Percentiles rank a stretch among this genome's conserved stretches.
These are phyloP conservation scores for Erodium moschatum DNA, from an alignment of 441 rosid genomes.

Conservation along the genomic window DNA sequence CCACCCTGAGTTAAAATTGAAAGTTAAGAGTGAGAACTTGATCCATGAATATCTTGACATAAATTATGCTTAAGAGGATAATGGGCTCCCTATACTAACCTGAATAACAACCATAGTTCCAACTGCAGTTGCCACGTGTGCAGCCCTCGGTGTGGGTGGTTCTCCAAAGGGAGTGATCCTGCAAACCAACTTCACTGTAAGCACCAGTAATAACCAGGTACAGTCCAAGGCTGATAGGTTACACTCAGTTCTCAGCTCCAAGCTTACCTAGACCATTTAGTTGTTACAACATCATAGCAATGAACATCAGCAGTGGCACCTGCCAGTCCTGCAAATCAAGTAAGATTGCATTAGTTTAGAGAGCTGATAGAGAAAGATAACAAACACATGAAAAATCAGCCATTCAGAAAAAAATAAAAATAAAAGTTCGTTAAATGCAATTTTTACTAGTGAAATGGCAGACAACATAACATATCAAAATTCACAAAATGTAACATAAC, in stretches of 20 bases:
- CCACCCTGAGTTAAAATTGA: conserved; percentile 59
- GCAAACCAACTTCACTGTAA: conserved; percentile 20
- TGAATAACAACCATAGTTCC: conserved; percentile 99
- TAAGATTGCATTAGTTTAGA: conserved; percentile 17
- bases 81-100: conserved; percentile 32
- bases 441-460: neutral
- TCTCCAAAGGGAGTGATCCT: conserved; percentile 90
- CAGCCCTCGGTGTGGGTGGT: conserved; percentile 97
- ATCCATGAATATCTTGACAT: conserved; percentile 14
- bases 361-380: conserved; percentile 15
- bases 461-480: neutral
- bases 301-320: conserved; percentile 99
- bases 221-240: conserved; percentile 4
- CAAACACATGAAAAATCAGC: neutral
- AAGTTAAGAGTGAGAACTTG: conserved; percentile 20
- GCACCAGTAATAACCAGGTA: conserved; percentile 10
- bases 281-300: conserved; percentile 77
- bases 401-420: neutral
- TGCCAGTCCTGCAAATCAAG: conserved; percentile 69
- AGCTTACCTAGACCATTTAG: conserved; percentile 89
- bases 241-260: conserved; percentile 3
- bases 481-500: neutral
- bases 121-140: conserved; percentile 96
- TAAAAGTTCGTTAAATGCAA: neutral
- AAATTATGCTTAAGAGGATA: conserved; percentile 8